Base-by-base conservation (phyloP, 768 basidiomycete genomes). In the Leccinellum luteum region DNA sequence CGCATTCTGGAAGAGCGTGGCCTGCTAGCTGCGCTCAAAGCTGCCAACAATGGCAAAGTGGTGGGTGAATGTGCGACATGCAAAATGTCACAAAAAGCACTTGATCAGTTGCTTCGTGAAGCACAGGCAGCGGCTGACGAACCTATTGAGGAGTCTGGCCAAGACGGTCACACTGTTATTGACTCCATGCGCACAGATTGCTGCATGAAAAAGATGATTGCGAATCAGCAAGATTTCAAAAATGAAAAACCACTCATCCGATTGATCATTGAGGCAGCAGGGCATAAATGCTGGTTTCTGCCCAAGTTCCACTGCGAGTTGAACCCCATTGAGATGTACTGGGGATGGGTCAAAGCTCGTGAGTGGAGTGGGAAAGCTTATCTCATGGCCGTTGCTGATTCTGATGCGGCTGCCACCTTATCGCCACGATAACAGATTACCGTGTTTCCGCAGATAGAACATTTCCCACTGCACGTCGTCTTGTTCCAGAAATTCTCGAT, bases 211-310 rank as follows among this genome's bases (percentile, higher is more conserved):
- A 57, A 63, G 14, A 57, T 72, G 28, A 51, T 75, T 27, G 63
- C 59, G 15, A 56, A 64, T 51, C 69, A 75, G 52, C 64, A 67
- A 31, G 71, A 75, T 48, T 74, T 74, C 48, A 14, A 2, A 3
- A 47, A 64, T 31, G 61, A 70, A 47, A 13, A 28, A 23, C 65
- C 64, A 17, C 60, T 69, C 60, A 57, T 74, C n/a, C 57, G 65
- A 55, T 28, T 21, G 0, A 15, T 63, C 5, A 67, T 70, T 48
- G 60, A 60, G 34, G 48, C 51, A 1, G 52, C 63, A 10, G 73
- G 73, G 0, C 69, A 74, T 51, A 15, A 53, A 21, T 70, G 68
- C 25, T 58, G 71, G 7, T 75, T 76, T 50, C 56, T 71, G 30
- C 55, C 50, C 2, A 58, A 54, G 17, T 59, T 59, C 21, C 54